Evolutionary conservation across 768 basidiomycete genomes (phyloP), one percentile per base, ranked within the genome.

Genomic region (Pulveroboletus frians): DNA sequence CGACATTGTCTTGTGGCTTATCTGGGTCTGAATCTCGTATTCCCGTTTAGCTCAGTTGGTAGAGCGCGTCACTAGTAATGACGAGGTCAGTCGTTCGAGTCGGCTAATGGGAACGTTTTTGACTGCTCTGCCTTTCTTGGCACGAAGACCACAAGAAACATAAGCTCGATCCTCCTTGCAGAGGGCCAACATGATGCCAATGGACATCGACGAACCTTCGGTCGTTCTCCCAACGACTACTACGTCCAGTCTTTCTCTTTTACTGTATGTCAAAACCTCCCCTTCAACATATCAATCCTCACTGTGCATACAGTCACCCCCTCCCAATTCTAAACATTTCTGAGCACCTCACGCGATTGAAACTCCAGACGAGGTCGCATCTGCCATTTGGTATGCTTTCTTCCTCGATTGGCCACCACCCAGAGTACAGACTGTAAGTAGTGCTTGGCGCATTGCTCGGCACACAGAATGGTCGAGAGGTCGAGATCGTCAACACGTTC

Each of bases 401-500:
- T 46, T 43, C 26, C 46, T 42, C 3, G 21, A n/a, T 50, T 20
- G 20, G 43, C 13, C 20, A 31, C 17, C 36, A 32, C 15, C 31
- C 29, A 52, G 35, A 35, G 11, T 27, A 4, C 10, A 36, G 7
- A 54, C 34, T 10, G 21, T n/a, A 13, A 27, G 34, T 55, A 97
- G 96, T 96, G 39, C 72, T 96, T 48, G 96, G 96, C 10, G 95
- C 91, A 13, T 76, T 99, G 4, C 80, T 99, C 27, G 96, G 96
- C 11, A 93, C 90, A 3, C 93, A 97, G 67, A 85, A 81, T 59
- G 94, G 94, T 18, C 82, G 94, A 52, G 91, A 97, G 60, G 87
- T 99, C 21, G 94, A 98, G 70, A 94, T 99, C 62, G 88, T 95
- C 50, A 99, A 97, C 61, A 88, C 90, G 9, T 99, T 98, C 63